Percentiles rank a stretch among this genome's conserved stretches.
These are phyloP conservation scores for Mortierella sp. DNA, from an alignment of 371 early-diverging fungal species.

Conservation along the genomic window DNA sequence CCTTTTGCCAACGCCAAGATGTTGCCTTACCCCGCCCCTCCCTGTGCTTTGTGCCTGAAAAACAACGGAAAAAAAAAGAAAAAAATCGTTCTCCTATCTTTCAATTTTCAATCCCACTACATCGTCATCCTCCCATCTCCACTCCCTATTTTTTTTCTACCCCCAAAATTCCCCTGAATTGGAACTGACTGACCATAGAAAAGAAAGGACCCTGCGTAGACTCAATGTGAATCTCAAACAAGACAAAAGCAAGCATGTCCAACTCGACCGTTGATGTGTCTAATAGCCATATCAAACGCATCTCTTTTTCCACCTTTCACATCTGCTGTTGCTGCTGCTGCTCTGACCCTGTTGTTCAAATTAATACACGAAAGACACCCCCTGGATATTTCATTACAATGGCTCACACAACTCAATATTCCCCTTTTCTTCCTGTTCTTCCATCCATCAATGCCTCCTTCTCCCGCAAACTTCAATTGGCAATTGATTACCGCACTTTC, in stretches of 20 bases:
- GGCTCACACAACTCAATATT: not conserved
- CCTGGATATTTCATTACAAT: not conserved
- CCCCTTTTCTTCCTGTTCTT: not conserved
- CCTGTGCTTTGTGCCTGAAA: not conserved
- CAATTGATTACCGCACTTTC: no score
- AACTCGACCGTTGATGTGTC: slow-evolving; percentile 6
- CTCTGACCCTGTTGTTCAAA: not conserved
- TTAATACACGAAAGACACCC: not conserved
- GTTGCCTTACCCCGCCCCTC: not conserved
- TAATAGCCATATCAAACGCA: not conserved
- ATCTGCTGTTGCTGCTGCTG: not conserved
- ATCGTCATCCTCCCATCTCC: not conserved
- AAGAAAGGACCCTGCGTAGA: not conserved
- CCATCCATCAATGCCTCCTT: not conserved
- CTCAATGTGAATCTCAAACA: not conserved
- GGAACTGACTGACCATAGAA: no score
- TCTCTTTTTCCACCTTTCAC: not conserved
- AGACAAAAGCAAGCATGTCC: not conserved
- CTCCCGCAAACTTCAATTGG: no score
- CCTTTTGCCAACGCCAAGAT: not conserved
- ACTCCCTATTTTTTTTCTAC: not conserved
- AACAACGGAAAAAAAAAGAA: not conserved
- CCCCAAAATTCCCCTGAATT: not conserved
- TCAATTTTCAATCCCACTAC: not conserved
- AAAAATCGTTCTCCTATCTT: not conserved